A percentile compares a stretch with the other conserved stretches of the same genome.
phyloP scores from a whole-genome alignment of 148 eudicot species.

The Heliosperma pusillum region DNA sequence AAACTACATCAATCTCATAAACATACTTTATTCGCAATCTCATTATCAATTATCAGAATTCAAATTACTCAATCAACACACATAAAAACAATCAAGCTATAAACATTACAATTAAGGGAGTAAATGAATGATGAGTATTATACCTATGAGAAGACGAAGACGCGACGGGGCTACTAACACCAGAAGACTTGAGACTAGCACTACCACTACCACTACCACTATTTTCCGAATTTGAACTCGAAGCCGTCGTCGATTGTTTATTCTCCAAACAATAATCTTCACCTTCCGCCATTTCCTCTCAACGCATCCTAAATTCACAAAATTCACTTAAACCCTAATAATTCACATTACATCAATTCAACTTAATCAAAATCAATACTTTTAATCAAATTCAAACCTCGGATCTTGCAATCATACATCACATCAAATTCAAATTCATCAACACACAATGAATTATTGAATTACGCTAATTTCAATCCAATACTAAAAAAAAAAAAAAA shows the following conservation, averaged over 20 bases:
- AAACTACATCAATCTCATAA: not conserved
- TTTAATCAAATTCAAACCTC: conserved; percentile 17
- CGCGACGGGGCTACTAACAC: conserved; percentile 55
- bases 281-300: conserved; percentile 50
- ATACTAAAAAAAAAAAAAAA: conserved; percentile 1
- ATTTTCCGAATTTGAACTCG: conserved; percentile 70
- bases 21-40: not conserved
- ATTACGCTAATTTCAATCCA: not conserved
- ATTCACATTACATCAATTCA: not conserved
- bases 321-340: conserved; percentile 6
- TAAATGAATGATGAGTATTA: not conserved
- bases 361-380: not conserved
- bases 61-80: not conserved
- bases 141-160: conserved; percentile 77
- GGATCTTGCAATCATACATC: conserved; percentile 35
- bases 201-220: conserved; percentile 41
- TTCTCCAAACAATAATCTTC: conserved; percentile 70
- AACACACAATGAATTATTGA: too few species aligned
- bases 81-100: not conserved
- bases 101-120: not conserved
- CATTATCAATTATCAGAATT: not conserved
- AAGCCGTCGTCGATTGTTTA: conserved; percentile 70
- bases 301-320: conserved; percentile 19
- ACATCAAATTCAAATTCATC: conserved; percentile 30
- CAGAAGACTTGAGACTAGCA: conserved; percentile 61